Base-by-base conservation (phyloP, 2,329 filamentous ascomycete species). In the Leptographium flavum region DNA sequence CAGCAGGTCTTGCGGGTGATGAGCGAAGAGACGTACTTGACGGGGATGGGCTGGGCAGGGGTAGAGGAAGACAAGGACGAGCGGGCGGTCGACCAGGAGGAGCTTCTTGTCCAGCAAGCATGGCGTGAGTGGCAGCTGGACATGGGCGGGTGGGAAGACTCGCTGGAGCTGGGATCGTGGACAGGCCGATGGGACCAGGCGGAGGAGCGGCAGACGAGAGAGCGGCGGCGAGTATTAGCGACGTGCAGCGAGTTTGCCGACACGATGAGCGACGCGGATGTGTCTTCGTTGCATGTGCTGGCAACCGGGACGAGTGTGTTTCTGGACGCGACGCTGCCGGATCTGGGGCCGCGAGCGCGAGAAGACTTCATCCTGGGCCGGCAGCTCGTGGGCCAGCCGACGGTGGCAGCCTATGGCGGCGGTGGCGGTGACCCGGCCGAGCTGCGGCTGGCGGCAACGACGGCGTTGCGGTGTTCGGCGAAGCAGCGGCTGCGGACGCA, bases 1-100 rank as follows among this genome's bases (percentile, higher is more conserved):
- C 81, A 83, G 2, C 70, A 83, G 45, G 73, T 71, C 10, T 68
- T 90, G 36, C 79, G 88, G 22, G 83, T 94, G 11, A 69, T 90
- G 43, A 98, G 92, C 58, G 69, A 85, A 56, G 74, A 76, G 43
- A 93, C 88, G 0, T 95, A 93, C 55, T 64, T 72, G 28, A 62
- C 67, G 10, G 85, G 82, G 15, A 92, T 95, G 82, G 87, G 86
- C 35, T 76, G 79, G 73, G 14, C 17, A 1, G 28, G 27, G 9
- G 30, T 4, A 8, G 31, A 27, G 2, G 39, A 22, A 10, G n/a
- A 71, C 13, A 69, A 80, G 46, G 79, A 75, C 64, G 65, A 67
- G 53, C 60, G 61, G 40, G 62, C 58, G 23, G 48, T 62, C 23
- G 59, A 65, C 38, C 50, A 71, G 13, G 74, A 83, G 48, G 72